These are phyloP conservation scores for Trichocladium antarcticum DNA, from an alignment of 495 filamentous ascomycete species.

Conservation along the genomic window DNA sequence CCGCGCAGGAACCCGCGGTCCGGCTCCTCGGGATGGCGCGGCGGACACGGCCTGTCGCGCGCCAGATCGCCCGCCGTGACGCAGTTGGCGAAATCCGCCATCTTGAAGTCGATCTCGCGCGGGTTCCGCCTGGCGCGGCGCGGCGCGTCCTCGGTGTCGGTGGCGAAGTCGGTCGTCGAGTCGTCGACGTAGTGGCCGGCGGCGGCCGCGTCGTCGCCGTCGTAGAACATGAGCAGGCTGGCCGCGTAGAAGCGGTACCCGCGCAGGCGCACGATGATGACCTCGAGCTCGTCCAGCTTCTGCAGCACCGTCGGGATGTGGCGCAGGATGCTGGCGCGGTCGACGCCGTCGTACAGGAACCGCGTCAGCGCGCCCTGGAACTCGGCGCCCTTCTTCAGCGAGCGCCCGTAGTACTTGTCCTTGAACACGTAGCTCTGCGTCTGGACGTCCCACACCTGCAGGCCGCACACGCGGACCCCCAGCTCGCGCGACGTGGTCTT, in stretches of 20 bases:
- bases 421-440: slow-evolving; percentile 76
- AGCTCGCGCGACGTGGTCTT: slow-evolving; percentile 84
- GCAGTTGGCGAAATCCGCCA: slow-evolving; percentile 97
- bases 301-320: slow-evolving; percentile 82
- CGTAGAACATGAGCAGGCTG: slow-evolving; percentile 87
- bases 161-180: slow-evolving; percentile 38
- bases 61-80: slow-evolving; percentile 68
- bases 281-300: slow-evolving; percentile 69
- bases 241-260: slow-evolving; percentile 94
- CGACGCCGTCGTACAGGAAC: slow-evolving; percentile 86
- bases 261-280: slow-evolving; percentile 64
- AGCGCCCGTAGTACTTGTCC: slow-evolving; percentile 94
- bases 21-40: slow-evolving; percentile 64
- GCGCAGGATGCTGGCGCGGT: slow-evolving; percentile 59
- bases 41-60: slow-evolving; percentile 62
- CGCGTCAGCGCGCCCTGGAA: slow-evolving; percentile 82
- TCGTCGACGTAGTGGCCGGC: slow-evolving; percentile 31
- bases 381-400: slow-evolving; percentile 76
- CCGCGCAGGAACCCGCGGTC: slow-evolving; percentile 87
- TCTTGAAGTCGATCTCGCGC: slow-evolving; percentile 75
- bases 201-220: slow-evolving; percentile 53
- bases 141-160: slow-evolving; percentile 38
- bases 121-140: slow-evolving; percentile 27
- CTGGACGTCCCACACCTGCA: slow-evolving; percentile 89
- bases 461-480: slow-evolving; percentile 86